phyloP scores from a whole-genome alignment of 2,329 filamentous ascomycete genomes.

The Leptographium flavum region DNA sequence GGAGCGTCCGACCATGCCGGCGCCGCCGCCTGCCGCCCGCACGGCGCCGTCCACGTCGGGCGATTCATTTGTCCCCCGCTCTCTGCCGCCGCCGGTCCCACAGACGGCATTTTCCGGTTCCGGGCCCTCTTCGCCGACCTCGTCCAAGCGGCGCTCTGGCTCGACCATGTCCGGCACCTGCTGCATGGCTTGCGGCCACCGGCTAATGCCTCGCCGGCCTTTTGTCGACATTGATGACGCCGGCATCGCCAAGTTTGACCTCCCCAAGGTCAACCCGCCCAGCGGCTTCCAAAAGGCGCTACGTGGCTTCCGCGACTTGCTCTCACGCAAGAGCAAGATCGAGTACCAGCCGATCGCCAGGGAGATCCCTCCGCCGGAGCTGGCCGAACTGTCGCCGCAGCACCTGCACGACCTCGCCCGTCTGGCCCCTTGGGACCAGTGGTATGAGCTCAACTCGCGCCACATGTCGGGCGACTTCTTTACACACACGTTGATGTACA shows the following conservation, averaged over 20 bases:
- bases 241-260: background rate
- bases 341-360: background rate
- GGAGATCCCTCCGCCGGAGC: too few species aligned
- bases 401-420: background rate
- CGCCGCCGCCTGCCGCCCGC: background rate
- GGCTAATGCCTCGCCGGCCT: slow-evolving; percentile 2
- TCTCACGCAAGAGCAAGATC: slow-evolving; percentile 2
- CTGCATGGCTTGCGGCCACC: slow-evolving; percentile 2
- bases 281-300: slow-evolving; percentile 5
- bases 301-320: slow-evolving; percentile 4
- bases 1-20: background rate
- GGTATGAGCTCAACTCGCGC: slow-evolving; percentile 8
- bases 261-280: slow-evolving; percentile 1
- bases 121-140: background rate
- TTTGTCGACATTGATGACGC: slow-evolving; percentile 1
- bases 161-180: background rate
- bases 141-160: background rate
- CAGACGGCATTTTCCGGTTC: too few species aligned
- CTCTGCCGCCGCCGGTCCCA: background rate
- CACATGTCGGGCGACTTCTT: slow-evolving; percentile 1
- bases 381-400: background rate
- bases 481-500: slow-evolving; percentile 7
- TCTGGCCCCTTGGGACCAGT: slow-evolving; percentile 6
- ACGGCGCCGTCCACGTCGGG: background rate
- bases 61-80: too few species aligned